Evolutionary conservation across 768 basidiomycete genomes (phyloP).

Genomic region (Hygrocybe punicea): DNA sequence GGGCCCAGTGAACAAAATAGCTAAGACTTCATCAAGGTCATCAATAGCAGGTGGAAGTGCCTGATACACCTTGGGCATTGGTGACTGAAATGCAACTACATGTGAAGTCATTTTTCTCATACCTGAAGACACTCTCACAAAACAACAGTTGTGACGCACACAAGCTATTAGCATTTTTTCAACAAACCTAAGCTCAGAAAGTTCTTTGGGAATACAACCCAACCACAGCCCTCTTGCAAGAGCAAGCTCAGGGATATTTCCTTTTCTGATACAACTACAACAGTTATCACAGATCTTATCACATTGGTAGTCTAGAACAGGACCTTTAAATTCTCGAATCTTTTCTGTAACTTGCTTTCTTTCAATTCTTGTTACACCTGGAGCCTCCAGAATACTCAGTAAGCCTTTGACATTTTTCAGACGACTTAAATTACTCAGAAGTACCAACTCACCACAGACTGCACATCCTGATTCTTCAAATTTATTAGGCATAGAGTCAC

Average conservation of each 20-base stretch:
- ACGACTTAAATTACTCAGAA: neutral
- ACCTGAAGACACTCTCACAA: conserved; percentile 24
- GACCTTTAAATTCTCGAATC: conserved; percentile 14
- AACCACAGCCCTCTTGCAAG: conserved; percentile 35
- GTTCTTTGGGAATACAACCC: conserved; percentile 25
- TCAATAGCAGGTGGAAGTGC: conserved; percentile 28
- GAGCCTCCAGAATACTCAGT: conserved; percentile 3
- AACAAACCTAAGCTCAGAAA: conserved; percentile 21
- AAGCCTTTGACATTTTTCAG: conserved; percentile 7
- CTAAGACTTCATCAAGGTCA: conserved; percentile 34
- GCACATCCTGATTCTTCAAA: conserved; percentile 31
- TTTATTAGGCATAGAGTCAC: neutral
- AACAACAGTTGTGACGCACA: conserved; percentile 25
- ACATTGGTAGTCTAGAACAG: conserved; percentile 14
- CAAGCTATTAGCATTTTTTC: conserved; percentile 26
- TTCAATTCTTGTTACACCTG: conserved; percentile 6
- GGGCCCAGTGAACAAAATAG: conserved; percentile 32
- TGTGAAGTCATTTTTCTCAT: conserved; percentile 11
- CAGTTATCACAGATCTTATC: conserved; percentile 10
- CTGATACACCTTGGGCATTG: conserved; percentile 30
- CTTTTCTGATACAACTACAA: neutral
- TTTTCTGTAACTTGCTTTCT: neutral
- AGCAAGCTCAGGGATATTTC: conserved; percentile 9
- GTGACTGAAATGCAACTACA: conserved; percentile 25
- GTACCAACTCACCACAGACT: conserved; percentile 27